Evolutionary conservation across 2,329 filamentous ascomycete genomes (phyloP).

Genomic region (Colletotrichum neosansevieriae): DNA sequence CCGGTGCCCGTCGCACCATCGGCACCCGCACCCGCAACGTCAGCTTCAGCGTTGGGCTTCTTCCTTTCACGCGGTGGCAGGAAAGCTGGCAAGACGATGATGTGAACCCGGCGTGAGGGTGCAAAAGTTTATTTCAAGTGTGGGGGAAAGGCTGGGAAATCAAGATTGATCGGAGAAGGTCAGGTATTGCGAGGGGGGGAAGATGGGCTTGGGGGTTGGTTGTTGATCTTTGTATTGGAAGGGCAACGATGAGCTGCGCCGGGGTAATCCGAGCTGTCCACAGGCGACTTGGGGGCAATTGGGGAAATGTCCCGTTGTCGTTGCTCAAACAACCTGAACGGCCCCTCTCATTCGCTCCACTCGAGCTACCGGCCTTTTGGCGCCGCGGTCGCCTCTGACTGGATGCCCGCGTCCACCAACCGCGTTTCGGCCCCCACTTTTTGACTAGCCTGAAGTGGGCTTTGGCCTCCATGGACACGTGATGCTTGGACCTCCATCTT

Average conservation of each 20-base stretch:
- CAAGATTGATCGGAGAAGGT: not conserved
- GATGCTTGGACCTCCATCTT: not conserved
- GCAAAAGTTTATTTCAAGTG: not conserved
- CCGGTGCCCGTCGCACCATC: conserved; percentile 18
- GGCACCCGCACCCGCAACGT: conserved; percentile 22
- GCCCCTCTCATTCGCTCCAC: conserved; percentile 25
- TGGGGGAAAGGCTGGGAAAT: not conserved
- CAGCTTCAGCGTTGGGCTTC: conserved; percentile 27
- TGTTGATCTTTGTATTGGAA: conserved; percentile 38
- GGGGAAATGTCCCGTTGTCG: conserved; percentile 10
- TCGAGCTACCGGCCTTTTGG: not conserved
- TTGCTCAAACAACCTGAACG: conserved; percentile 40
- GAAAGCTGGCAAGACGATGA: not conserved
- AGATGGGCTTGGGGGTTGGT: conserved; percentile 15
- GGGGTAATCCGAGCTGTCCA: conserved; percentile 15
- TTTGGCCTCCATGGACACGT: conserved; percentile 1
- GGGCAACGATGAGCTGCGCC: conserved; percentile 32
- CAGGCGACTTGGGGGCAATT: not conserved
- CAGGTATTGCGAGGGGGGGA: not conserved
- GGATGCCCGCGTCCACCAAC: not conserved
- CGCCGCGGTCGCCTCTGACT: too few species aligned
- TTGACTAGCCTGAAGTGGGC: not conserved
- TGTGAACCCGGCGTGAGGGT: not conserved
- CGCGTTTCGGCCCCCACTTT: not conserved
- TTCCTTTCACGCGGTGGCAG: conserved; percentile 23